Percentiles rank a stretch among this genome's conserved stretches.
phyloP scores from a whole-genome alignment of 1,284 basidiomycete genomes.

The Meira nashicola region DNA sequence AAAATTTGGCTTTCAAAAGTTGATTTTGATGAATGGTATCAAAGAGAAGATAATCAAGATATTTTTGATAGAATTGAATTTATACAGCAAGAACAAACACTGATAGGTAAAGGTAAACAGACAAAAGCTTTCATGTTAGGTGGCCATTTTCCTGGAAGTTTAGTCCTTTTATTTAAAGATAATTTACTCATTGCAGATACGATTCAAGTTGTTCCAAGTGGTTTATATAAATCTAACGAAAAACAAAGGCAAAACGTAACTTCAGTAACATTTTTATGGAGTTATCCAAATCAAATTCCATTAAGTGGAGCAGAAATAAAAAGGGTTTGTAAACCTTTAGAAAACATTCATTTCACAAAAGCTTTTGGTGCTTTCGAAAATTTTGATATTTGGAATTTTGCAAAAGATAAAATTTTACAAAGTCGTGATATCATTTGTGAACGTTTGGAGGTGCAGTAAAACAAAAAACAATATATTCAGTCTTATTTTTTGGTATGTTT shows the following conservation, averaged over 20 bases:
- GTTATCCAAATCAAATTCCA: slow-evolving; percentile 31
- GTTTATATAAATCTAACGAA: slow-evolving; percentile 22
- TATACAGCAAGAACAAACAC: slow-evolving; percentile 8
- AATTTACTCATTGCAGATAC: slow-evolving; percentile 27
- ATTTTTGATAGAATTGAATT: neutral
- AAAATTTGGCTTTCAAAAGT: slow-evolving; percentile 19
- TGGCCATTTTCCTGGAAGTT: slow-evolving; percentile 26
- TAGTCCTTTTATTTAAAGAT: slow-evolving; percentile 24
- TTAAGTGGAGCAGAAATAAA: slow-evolving; percentile 18
- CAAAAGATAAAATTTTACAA: slow-evolving; percentile 30
- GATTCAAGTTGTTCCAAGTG: slow-evolving; percentile 26
- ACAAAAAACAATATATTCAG: neutral
- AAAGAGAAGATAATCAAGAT: neutral
- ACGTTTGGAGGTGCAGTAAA: slow-evolving; percentile 9
- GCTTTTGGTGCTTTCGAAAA: slow-evolving; percentile 29
- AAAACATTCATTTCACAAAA: slow-evolving; percentile 21
- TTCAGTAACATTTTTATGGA: slow-evolving; percentile 26
- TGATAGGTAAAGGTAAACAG: neutral
- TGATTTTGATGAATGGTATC: slow-evolving; percentile 25
- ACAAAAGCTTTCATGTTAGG: slow-evolving; percentile 19
- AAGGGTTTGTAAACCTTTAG: slow-evolving; percentile 21
- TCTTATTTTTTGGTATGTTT: neutral
- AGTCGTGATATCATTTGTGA: slow-evolving; percentile 19
- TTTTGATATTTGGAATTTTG: slow-evolving; percentile 24
- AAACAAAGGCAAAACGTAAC: slow-evolving; percentile 17